These are phyloP conservation scores for Tephrocybe sp. DNA, from an alignment of 768 basidiomycete genomes.

Conservation along the genomic window DNA sequence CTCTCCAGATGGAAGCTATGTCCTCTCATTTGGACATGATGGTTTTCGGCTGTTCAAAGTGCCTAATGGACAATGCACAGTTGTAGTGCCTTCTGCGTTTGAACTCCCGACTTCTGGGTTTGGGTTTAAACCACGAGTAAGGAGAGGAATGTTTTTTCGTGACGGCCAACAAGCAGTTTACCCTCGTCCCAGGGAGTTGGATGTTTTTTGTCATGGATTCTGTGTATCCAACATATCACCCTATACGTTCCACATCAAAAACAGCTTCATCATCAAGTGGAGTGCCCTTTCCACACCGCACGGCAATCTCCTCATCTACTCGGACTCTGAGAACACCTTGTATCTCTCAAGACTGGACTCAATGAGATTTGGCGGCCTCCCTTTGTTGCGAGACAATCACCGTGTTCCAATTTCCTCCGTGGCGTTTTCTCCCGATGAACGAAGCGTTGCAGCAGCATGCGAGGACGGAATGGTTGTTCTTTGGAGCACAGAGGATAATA, in stretches of 20 bases:
- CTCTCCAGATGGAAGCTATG: slow-evolving; percentile 10
- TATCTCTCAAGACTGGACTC: background rate
- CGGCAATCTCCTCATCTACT: background rate
- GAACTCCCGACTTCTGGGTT: no score
- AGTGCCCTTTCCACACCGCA: background rate
- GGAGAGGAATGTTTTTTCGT: background rate
- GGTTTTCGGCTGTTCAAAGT: slow-evolving; percentile 3
- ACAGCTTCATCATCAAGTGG: background rate
- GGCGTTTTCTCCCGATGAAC: slow-evolving; percentile 2
- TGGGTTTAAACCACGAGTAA: no score
- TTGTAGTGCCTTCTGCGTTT: background rate
- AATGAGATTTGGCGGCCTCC: background rate
- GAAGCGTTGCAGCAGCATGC: background rate
- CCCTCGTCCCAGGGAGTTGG: background rate
- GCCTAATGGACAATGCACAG: background rate
- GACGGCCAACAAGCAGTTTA: background rate
- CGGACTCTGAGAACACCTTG: background rate
- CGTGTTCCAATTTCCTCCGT: background rate
- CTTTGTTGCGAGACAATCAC: background rate
- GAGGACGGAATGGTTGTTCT: background rate
- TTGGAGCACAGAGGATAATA: background rate
- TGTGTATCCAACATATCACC: background rate
- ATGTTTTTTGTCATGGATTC: background rate
- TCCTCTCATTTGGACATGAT: slow-evolving; percentile 1
- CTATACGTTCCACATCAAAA: background rate